Conservation (phyloP, 2,329 filamentous ascomycete genomes). For the Aureobasidium vineae region DNA sequence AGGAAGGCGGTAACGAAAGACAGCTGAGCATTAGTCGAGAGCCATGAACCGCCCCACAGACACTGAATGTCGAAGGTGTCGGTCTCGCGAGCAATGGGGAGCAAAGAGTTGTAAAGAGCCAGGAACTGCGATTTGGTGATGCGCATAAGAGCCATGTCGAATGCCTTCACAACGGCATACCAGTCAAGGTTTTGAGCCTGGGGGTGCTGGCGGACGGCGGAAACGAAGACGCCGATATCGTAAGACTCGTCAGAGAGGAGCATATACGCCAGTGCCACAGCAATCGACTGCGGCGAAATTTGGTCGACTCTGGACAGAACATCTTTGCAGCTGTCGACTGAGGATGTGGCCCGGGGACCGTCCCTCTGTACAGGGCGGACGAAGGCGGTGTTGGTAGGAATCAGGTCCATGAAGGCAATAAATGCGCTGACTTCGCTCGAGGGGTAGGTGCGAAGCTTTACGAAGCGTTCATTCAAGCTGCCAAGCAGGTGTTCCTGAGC, state of each 20-base stretch:
- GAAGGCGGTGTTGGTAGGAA: slow-evolving; percentile 57
- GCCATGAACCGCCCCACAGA: slow-evolving; percentile 81
- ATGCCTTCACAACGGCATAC: slow-evolving; percentile 70
- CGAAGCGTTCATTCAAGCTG: slow-evolving; percentile 67
- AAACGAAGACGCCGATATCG: slow-evolving; percentile 68
- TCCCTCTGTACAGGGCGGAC: slow-evolving; percentile 67
- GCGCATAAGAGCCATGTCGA: slow-evolving; percentile 75
- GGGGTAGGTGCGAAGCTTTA: slow-evolving; percentile 61
- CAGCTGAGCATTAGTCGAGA: slow-evolving; percentile 79
- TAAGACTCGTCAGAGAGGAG: slow-evolving; percentile 60
- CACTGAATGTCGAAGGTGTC: slow-evolving; percentile 76
- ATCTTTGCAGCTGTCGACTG: slow-evolving; percentile 67
- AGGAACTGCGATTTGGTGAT: slow-evolving; percentile 79
- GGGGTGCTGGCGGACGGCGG: slow-evolving; percentile 56
- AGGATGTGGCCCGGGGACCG: slow-evolving; percentile 72
- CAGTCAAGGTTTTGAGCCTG: slow-evolving; percentile 59
- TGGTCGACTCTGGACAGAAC: slow-evolving; percentile 56
- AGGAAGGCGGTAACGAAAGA: slow-evolving; percentile 92
- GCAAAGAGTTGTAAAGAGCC: slow-evolving; percentile 72
- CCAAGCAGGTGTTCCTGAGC: slow-evolving; percentile 66
- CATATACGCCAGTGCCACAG: slow-evolving; percentile 72
- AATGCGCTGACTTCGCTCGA: slow-evolving; percentile 69
- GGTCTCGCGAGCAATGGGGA: slow-evolving; percentile 65
- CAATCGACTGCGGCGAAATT: slow-evolving; percentile 69
- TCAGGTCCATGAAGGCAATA: slow-evolving; percentile 65